phyloP scores from a whole-genome alignment of 257 asterid genomes.

The Solanum sparsipilum region DNA sequence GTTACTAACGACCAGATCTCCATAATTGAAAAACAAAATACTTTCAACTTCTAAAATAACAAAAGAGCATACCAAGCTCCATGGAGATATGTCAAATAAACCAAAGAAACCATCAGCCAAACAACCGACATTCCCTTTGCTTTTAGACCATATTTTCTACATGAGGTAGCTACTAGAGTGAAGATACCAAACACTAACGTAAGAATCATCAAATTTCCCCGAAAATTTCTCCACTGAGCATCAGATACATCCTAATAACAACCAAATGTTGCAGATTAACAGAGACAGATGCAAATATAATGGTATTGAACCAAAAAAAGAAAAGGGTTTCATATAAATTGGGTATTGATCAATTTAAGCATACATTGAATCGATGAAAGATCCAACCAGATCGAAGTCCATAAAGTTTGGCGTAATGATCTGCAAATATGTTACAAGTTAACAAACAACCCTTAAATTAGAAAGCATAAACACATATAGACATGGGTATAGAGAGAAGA shows the following conservation, averaged over 20 bases:
- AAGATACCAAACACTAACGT: slow-evolving; percentile 58
- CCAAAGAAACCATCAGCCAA: slow-evolving; percentile 64
- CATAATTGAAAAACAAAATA: neutral
- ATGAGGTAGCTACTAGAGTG: slow-evolving; percentile 47
- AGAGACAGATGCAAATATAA: neutral
- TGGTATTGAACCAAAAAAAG: neutral
- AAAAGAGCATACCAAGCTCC: slow-evolving; percentile 61
- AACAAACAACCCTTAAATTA: neutral
- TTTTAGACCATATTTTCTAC: slow-evolving; percentile 38
- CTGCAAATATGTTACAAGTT: slow-evolving; percentile 17
- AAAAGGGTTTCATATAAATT: neutral
- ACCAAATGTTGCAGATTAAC: neutral
- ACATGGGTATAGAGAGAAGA: neutral
- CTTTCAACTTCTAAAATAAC: neutral
- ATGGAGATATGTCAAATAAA: slow-evolving; percentile 68
- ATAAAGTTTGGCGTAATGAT: slow-evolving; percentile 51
- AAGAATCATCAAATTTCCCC: slow-evolving; percentile 71
- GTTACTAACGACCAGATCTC: neutral
- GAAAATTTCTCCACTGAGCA: slow-evolving; percentile 92
- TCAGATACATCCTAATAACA: slow-evolving; percentile 68
- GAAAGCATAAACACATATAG: neutral
- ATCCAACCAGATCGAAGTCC: slow-evolving; percentile 41
- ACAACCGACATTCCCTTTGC: slow-evolving; percentile 77
- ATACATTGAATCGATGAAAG: slow-evolving; percentile 39
- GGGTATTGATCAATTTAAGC: neutral